phyloP scores from a whole-genome alignment of 352 stramenopile species.

The Lagenidium sp. region DNA sequence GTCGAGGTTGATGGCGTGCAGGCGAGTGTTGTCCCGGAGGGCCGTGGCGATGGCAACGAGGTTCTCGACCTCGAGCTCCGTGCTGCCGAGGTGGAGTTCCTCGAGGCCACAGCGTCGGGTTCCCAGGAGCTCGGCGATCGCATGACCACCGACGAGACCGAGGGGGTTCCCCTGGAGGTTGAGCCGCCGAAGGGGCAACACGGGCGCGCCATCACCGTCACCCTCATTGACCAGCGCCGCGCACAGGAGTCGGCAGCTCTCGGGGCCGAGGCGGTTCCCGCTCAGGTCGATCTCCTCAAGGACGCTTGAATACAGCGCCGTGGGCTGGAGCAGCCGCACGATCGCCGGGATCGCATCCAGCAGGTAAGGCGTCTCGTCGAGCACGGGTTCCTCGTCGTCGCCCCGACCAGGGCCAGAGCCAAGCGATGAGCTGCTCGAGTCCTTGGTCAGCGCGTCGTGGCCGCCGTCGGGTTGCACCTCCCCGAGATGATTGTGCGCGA shows the following conservation, averaged over 20 bases:
- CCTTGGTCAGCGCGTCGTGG: conserved; percentile 10
- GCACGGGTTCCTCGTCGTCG: conserved; percentile 10
- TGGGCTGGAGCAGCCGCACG: conserved; percentile 33
- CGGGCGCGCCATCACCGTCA: conserved; percentile 13
- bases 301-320: conserved; percentile 33
- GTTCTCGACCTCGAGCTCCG: conserved; percentile 47
- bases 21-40: conserved; percentile 26
- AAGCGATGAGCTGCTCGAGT: too few species aligned
- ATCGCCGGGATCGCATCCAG: conserved; percentile 38
- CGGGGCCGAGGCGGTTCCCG: conserved; percentile 45
- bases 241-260: conserved; percentile 52
- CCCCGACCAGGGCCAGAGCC: too few species aligned
- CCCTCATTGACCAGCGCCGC: too few species aligned
- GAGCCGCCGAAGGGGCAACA: conserved; percentile 25
- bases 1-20: conserved; percentile 43
- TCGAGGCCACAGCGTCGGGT: conserved; percentile 21
- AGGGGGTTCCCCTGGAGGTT: conserved; percentile 49
- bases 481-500: conserved; percentile 47
- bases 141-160: conserved; percentile 29
- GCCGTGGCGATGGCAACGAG: conserved; percentile 54
- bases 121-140: conserved; percentile 36
- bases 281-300: conserved; percentile 48
- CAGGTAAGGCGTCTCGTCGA: conserved; percentile 28
- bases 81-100: conserved; percentile 47
- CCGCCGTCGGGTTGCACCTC: conserved; percentile 7